Base-by-base conservation (phyloP, 768 basidiomycete species). In the Boletus bicolor region DNA sequence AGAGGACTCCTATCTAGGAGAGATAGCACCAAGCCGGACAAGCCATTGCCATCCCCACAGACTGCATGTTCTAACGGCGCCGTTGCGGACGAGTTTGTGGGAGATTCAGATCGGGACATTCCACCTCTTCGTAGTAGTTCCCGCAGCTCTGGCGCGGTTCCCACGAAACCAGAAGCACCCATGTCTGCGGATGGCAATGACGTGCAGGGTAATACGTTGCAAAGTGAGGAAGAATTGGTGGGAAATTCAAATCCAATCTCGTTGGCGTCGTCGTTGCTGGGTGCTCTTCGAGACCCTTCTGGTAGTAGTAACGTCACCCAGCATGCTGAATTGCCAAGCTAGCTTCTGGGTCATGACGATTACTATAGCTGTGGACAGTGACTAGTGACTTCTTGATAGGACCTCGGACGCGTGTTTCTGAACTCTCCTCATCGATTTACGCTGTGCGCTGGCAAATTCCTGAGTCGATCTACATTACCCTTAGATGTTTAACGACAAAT, bases 1-100 rank as follows among this genome's bases (percentile, higher is more conserved):
- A 71, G 68, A 60, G 75, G 74, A 39, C 65, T 77, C 43, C 61
- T 77, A 21, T 69, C 67, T 7, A 61, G 66, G 54, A 66, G 60
- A 57, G 68, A 65, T 48, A 65, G 60, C 49, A 49, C 24, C 44
- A 67, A 58, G 57, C 44, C 46, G 51, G 73, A 68, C 43, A 76
- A 64, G 52, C 66, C 66, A 41, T 60, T 61, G 10, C 62, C 70
- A 37, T 61, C 68, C 8, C 53, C 69, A 32, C 51, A 54, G 39
- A 38, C 28, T 42, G 37, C 38, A 36, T 32, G 56, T 60, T 52
- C 51, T 32, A 58, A 59, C 59, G 59, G 54, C 44, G 24, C 49
- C 34, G 54, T 53, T 44, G 44, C 28, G 41, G 64, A 57, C 36
- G 60, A 62, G 26, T 21, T n/a, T 43, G 36, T 43, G 55, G 63